Conservation (phyloP, 352 stramenopile species). For the Pythium grandisporangium region DNA sequence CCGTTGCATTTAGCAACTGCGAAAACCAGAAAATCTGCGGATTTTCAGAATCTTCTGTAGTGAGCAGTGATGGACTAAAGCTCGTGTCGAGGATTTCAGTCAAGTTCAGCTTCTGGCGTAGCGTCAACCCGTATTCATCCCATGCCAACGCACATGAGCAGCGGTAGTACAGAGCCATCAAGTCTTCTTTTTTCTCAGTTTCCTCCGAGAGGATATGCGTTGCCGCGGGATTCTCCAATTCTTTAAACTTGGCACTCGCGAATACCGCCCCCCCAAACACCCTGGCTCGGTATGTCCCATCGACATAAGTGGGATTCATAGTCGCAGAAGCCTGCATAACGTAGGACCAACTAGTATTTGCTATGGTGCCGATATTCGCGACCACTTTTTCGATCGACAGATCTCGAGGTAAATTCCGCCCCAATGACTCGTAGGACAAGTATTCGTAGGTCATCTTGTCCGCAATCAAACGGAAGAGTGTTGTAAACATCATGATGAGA, state of each 20-base stretch:
- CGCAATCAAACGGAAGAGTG: conserved; percentile 1
- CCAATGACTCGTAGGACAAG: neutral
- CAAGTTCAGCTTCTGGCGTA: conserved; percentile 1
- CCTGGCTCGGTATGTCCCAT: too few species aligned
- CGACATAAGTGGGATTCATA: too few species aligned
- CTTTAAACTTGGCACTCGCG: conserved; percentile 3
- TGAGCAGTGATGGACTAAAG: neutral
- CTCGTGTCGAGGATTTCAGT: neutral
- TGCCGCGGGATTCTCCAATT: neutral
- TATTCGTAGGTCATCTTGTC: conserved; percentile 3
- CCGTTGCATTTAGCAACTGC: neutral
- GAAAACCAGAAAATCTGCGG: conserved; percentile 1
- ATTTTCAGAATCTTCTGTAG: neutral
- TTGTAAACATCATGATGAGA: neutral
- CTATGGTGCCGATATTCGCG: too few species aligned
- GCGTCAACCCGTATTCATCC: neutral
- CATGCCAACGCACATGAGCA: conserved; percentile 6
- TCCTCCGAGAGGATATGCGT: neutral
- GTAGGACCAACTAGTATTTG: too few species aligned
- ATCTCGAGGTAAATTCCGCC: neutral
- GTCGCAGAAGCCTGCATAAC: too few species aligned
- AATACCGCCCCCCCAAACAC: conserved; percentile 2
- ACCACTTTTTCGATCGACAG: conserved; percentile 1
- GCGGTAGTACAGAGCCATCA: conserved; percentile 5
- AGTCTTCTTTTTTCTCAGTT: neutral